Evolutionary conservation across 768 basidiomycete species (phyloP).

Genomic region (Auriscalpium vulgare): DNA sequence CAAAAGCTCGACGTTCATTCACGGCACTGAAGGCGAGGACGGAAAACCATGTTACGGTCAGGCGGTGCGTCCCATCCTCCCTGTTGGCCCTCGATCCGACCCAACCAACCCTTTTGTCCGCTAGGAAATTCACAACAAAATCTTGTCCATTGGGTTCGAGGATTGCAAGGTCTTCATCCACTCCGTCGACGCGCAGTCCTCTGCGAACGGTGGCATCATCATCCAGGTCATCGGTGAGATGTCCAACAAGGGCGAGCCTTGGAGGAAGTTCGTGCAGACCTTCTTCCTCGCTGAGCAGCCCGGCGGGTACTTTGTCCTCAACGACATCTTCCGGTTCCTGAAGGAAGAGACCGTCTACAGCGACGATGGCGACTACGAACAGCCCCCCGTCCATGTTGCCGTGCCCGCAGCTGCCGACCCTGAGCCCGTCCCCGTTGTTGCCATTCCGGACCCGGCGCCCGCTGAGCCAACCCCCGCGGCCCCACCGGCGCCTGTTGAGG

Average conservation of each 20-base stretch:
- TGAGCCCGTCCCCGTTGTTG: constrained; percentile 12
- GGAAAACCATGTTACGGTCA: constrained; percentile 84
- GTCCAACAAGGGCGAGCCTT: constrained; percentile 85
- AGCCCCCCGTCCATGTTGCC: constrained; percentile 32
- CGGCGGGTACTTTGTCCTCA: constrained; percentile 98
- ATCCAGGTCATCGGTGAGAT: constrained; percentile 99
- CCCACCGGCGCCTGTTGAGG: constrained; percentile 27
- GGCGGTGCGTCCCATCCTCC: constrained; percentile 49
- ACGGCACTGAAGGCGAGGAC: constrained; percentile 97
- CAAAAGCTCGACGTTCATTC: constrained; percentile 94
- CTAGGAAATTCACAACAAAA: constrained; percentile 96
- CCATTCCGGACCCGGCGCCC: constrained; percentile 26
- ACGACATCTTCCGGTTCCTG: constrained; percentile 99
- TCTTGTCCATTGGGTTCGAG: constrained; percentile 87
- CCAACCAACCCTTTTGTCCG: not conserved
- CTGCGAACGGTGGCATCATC: constrained; percentile 91
- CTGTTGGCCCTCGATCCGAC: constrained; percentile 1
- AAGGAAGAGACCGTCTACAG: constrained; percentile 88
- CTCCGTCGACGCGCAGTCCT: constrained; percentile 95
- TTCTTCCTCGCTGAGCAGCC: constrained; percentile 99
- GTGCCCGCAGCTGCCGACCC: constrained; percentile 36
- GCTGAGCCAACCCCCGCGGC: constrained; percentile 22
- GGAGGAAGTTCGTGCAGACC: constrained; percentile 99
- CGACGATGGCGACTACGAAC: constrained; percentile 40
- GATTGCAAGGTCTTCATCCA: constrained; percentile 99